A percentile compares a stretch with the other conserved stretches of the same genome.
phyloP scores from a whole-genome alignment of 2,329 filamentous ascomycete species.

The Fusarium citri region DNA sequence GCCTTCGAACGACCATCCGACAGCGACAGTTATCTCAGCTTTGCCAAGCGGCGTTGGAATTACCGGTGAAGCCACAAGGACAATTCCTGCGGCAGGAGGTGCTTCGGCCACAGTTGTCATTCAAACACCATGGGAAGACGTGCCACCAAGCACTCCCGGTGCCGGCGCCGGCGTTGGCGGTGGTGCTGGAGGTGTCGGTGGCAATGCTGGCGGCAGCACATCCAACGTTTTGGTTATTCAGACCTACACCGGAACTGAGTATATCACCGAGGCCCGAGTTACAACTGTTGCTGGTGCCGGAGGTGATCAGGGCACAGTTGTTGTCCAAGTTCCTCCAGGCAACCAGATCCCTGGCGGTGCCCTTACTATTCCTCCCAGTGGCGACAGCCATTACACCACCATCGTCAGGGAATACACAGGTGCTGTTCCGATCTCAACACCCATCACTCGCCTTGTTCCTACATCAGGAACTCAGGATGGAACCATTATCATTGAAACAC shows the following conservation, averaged over 20 bases:
- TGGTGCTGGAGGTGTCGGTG: not conserved
- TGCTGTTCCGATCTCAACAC: conserved; percentile 20
- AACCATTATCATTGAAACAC: conserved; percentile 37
- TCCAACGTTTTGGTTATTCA: conserved; percentile 31
- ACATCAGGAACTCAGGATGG: conserved; percentile 23
- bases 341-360: conserved; percentile 23
- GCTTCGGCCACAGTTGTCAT: conserved; percentile 34
- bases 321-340: conserved; percentile 30
- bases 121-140: conserved; percentile 34
- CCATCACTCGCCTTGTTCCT: conserved; percentile 30
- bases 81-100: conserved; percentile 27
- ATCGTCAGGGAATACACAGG: conserved; percentile 29
- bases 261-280: conserved; percentile 23
- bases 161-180: not conserved
- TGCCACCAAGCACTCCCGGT: conserved; percentile 26
- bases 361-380: conserved; percentile 33
- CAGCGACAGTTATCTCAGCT: conserved; percentile 30
- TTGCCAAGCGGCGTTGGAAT: conserved; percentile 24
- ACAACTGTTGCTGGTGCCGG: conserved; percentile 22
- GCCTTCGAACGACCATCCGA: conserved; percentile 29
- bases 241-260: conserved; percentile 33
- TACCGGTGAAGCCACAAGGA: conserved; percentile 21
- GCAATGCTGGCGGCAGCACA: conserved; percentile 1
- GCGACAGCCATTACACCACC: conserved; percentile 27
- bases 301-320: conserved; percentile 22